Base-by-base conservation (phyloP, 495 filamentous ascomycete genomes). In the Penicillium turbatum region DNA sequence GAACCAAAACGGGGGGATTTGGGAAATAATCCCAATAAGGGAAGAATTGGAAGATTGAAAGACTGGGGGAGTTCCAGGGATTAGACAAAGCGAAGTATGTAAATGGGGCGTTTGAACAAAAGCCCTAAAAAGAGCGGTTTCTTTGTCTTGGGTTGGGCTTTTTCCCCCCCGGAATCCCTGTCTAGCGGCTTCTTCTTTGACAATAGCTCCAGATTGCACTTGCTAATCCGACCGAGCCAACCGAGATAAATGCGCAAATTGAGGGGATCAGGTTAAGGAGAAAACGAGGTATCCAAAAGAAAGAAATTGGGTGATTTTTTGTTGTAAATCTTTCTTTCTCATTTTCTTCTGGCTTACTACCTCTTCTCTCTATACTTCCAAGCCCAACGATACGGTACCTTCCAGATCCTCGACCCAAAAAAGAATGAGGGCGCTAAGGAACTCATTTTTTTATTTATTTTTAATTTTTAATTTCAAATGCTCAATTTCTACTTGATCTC, bases 181-280 rank as follows among this genome's bases (percentile, higher is more conserved):
- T 52, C 40, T 35, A 43, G 61, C 60, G 56, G 57, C 52, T 60
- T 57, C 29, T 55, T 59, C 62, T 66, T 68, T 65, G 62, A 66
- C 57, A 68, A 65, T 60, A 56, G 53, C 55, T 60, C 43, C 40
- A 26, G 37, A 52, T 48, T 43, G 47, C 24, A 13, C 30, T 58
- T 51, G 55, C 51, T 51, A 64, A 56, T 49, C 47, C 46, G 55
- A 59, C 55, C 54, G 50, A 61, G 48, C 62, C 60, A 66, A 67
- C 62, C 29, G 59, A 67, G 63, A 57, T 60, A 59, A 60, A 16
- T 37, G n/a, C 21, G 21, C 35, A 57, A 24, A 24, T 27, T 32
- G n/a, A 51, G 24, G 51, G 4, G 51, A 38, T 39, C 54, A 42
- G 48, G 43, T 15, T 8, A 53, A 17, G 26, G 37, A 27, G 16